Evolutionary conservation across 1,284 basidiomycete genomes (phyloP), one percentile per base, ranked within the genome.

Genomic region (Retiboletus flavoniger): DNA sequence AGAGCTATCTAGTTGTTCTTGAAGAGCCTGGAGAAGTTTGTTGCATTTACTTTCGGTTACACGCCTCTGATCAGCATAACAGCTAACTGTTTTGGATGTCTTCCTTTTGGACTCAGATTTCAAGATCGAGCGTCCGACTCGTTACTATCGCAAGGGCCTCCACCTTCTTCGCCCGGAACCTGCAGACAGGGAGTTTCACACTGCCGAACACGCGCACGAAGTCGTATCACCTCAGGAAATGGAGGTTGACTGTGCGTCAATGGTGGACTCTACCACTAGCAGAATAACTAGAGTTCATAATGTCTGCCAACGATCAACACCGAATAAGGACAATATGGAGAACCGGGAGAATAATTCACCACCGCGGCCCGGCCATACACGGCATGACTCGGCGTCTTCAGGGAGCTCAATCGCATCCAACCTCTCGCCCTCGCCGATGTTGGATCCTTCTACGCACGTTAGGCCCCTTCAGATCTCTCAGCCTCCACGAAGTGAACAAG

Each of bases 21-120:
- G 84, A 92, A 60, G 92, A 97, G 60, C 90, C 93, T 28, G 93
- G 93, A 58, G 87, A 92, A 74, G 90, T 92, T 62, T 48, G 77
- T 71, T 13, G 7, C 29, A n/a, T 50, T 47, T 17, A 31, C 45
- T 38, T 56, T 45, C 4, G 36, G 29, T 44, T 13, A n/a, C 14
- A 38, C 43, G 17, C 36, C n/a, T 58, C 59, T 67, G 39, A 65
- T 56, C 24, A 54, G 43, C 17, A 32, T 41, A 36, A 2, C 61
- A 94, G 87, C 76, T 87, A 4, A 78, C 80, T 32, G 76, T 98
- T 31, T 93, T 92, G 82, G 97, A 99, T 59, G 94, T 98, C 19
- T 98, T 99, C 74, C 76, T 98, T 36, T 78, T 99, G 57, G 97
- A 99, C 69, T 77, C 83, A 2, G 90, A 95, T 65, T 99, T 99